Percentiles rank a stretch among this genome's conserved stretches.
Evolutionary conservation across 106 monocot genomes (phyloP).

Genomic region (Dendrobium huoshanense): DNA sequence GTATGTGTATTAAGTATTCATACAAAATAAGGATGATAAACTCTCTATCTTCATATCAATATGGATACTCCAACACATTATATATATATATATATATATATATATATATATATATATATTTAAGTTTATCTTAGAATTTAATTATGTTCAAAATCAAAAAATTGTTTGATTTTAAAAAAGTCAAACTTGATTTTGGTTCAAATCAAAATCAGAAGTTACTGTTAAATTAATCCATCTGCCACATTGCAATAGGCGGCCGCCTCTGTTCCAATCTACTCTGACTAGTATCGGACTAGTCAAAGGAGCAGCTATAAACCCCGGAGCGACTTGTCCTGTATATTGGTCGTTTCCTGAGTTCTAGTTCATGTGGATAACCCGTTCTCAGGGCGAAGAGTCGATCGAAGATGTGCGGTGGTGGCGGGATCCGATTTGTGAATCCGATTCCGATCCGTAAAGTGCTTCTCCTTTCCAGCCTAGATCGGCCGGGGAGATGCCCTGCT

Average conservation of each 20-base stretch:
- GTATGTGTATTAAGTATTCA: too few species aligned
- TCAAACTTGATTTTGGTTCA: not conserved
- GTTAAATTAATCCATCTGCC: not conserved
- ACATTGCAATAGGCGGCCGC: not conserved
- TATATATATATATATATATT: too few species aligned
- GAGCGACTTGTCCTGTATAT: not conserved
- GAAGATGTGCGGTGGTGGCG: conserved; percentile 2
- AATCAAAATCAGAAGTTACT: not conserved
- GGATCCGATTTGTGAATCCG: not conserved
- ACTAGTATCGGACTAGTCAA: not conserved
- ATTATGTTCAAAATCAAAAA: too few species aligned
- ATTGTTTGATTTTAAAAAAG: too few species aligned
- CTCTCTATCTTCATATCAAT: too few species aligned
- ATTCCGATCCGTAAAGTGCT: not conserved
- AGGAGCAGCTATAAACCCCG: not conserved
- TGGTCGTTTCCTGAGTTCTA: not conserved
- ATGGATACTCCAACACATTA: too few species aligned
- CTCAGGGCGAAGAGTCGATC: not conserved
- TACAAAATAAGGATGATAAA: too few species aligned
- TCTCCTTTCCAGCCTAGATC: not conserved
- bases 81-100: too few species aligned
- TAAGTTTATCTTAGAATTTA: too few species aligned
- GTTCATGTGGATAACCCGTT: not conserved
- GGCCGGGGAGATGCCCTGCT: conserved; percentile 12
- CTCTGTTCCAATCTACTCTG: too few species aligned